Conservation (phyloP, 352 stramenopile species). For the Phytophthora fragariae region DNA sequence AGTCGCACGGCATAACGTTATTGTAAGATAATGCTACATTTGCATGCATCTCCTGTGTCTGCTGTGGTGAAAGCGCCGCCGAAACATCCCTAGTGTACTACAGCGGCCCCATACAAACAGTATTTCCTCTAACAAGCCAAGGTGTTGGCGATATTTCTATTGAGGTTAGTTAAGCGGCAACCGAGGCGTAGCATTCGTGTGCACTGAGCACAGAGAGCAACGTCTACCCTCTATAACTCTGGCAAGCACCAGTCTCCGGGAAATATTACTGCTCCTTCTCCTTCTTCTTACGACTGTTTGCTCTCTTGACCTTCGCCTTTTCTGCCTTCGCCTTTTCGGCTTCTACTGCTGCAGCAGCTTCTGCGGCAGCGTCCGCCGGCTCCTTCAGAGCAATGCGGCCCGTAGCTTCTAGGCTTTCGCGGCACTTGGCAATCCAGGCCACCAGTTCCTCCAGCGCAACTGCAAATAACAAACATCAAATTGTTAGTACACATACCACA, state of each 20-base stretch:
- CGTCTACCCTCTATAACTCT: constrained; percentile 13
- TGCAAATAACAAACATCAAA: constrained; percentile 40
- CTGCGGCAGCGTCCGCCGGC: constrained; percentile 33
- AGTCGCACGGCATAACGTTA: too few relatives aligned
- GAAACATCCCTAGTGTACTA: too few relatives aligned
- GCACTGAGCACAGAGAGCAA: neutral
- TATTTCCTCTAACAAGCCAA: constrained; percentile 18
- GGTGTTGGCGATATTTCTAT: constrained; percentile 33
- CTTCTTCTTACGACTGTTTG: constrained; percentile 78
- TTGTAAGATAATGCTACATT: too few relatives aligned
- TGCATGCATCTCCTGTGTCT: too few relatives aligned
- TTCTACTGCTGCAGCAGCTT: constrained; percentile 41
- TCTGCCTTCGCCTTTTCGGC: constrained; percentile 40
- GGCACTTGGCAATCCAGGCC: constrained; percentile 87
- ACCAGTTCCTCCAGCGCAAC: constrained; percentile 95
- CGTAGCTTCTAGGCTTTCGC: constrained; percentile 89
- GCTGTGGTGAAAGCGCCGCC: too few relatives aligned
- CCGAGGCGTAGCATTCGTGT: neutral
- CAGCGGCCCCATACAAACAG: too few relatives aligned
- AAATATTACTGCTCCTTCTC: constrained; percentile 40
- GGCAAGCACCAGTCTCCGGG: constrained; percentile 13
- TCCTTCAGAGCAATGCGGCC: constrained; percentile 74
- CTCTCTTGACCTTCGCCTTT: constrained; percentile 71
- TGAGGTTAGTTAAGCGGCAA: constrained; percentile 12
- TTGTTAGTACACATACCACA: constrained; percentile 22